phyloP scores from a whole-genome alignment of 2,329 filamentous ascomycete genomes.

The Cordyceps javanica region DNA sequence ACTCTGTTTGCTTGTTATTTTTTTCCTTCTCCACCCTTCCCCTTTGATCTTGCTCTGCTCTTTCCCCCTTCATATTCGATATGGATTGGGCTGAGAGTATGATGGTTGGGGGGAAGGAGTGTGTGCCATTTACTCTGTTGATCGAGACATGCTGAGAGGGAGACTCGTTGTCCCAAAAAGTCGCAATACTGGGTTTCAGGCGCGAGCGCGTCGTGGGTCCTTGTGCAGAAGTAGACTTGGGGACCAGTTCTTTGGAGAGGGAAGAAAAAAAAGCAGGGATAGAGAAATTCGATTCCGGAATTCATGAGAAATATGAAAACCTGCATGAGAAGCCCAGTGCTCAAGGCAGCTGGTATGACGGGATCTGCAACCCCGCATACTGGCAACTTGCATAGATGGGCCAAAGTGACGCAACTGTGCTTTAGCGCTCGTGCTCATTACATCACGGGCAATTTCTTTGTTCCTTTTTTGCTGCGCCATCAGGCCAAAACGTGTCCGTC shows the following conservation, averaged over 20 bases:
- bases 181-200: neutral
- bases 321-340: neutral
- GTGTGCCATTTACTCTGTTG: slow-evolving; percentile 2
- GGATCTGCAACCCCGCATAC: slow-evolving; percentile 9
- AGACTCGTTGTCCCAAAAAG: neutral
- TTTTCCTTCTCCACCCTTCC: no score
- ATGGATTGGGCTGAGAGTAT: neutral
- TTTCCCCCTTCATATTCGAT: neutral
- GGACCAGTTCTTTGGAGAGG: no score
- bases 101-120: neutral
- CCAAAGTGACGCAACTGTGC: slow-evolving; percentile 10
- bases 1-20: neutral
- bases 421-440: slow-evolving; percentile 4
- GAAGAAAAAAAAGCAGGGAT: neutral
- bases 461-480: neutral
- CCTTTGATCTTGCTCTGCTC: no score
- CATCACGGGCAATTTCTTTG: neutral
- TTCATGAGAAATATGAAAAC: neutral
- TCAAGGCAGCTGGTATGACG: neutral
- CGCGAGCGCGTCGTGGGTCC: neutral
- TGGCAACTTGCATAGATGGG: neutral
- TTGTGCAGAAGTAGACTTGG: neutral
- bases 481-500: neutral
- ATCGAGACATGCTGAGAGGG: slow-evolving; percentile 2
- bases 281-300: neutral